These are phyloP conservation scores for Meyerozyma sp. DNA, from an alignment of 1,139 yeast genomes.

Conservation along the genomic window DNA sequence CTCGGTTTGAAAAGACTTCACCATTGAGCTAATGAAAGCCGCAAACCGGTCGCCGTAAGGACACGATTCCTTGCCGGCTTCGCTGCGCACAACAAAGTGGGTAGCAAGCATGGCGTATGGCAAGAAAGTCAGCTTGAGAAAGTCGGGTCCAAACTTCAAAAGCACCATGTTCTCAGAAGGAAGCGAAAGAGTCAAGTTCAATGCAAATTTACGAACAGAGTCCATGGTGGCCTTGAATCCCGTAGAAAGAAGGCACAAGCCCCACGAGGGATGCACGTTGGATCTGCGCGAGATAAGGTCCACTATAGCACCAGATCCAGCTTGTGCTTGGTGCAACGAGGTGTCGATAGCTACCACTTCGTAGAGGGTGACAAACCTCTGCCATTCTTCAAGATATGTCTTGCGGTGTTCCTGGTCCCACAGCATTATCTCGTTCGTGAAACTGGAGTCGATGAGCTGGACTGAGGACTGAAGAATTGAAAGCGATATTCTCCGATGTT, in stretches of 20 bases:
- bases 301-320: conserved; percentile 63
- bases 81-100: conserved; percentile 42
- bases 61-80: conserved; percentile 35
- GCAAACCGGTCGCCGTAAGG: conserved; percentile 52
- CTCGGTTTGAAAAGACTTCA: conserved; percentile 29
- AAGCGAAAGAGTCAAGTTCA: conserved; percentile 52
- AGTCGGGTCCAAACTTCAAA: conserved; percentile 39
- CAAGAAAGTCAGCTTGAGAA: conserved; percentile 49
- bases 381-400: conserved; percentile 54
- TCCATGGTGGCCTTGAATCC: conserved; percentile 80
- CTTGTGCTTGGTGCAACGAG: conserved; percentile 81
- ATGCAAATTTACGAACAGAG: conserved; percentile 63
- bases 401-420: conserved; percentile 37
- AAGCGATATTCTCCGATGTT: conserved; percentile 66
- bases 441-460: conserved; percentile 32
- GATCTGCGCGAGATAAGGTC: conserved; percentile 48
- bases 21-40: conserved; percentile 41
- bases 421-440: conserved; percentile 37
- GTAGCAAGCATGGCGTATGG: conserved; percentile 65
- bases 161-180: conserved; percentile 46
- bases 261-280: conserved; percentile 65
- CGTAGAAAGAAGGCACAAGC: conserved; percentile 63
- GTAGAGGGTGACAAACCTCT: conserved; percentile 63
- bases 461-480: conserved; percentile 64
- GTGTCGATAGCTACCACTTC: conserved; percentile 84